phyloP scores from a whole-genome alignment of 805 yeast genomes.

The Starmera caribaea region DNA sequence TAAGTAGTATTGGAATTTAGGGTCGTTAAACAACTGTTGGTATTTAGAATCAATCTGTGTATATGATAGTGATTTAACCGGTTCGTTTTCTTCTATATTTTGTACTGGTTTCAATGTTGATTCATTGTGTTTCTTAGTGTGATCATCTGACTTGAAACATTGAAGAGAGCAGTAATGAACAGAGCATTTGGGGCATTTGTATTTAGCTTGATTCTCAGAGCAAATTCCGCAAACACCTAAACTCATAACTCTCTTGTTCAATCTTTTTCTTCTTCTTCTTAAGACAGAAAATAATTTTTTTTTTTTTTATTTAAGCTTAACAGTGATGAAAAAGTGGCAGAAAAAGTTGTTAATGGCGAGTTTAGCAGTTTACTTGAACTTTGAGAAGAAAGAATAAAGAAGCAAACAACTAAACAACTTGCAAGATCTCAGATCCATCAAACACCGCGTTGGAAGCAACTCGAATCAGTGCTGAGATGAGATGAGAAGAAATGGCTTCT shows the following conservation, averaged over 20 bases:
- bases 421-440: too few relatives aligned
- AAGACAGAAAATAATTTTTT: too few relatives aligned
- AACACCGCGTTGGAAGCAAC: too few relatives aligned
- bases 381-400: too few relatives aligned
- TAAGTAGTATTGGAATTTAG: conserved; percentile 34
- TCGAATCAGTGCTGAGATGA: too few relatives aligned
- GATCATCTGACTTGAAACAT: conserved; percentile 44
- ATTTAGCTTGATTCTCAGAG: conserved; percentile 27
- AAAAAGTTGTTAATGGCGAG: too few relatives aligned
- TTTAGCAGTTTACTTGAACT: too few relatives aligned
- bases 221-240: conserved; percentile 10
- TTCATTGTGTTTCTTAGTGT: conserved; percentile 22
- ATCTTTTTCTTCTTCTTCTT: too few relatives aligned
- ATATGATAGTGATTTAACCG: neutral
- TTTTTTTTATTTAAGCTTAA: too few relatives aligned
- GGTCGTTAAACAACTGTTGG: conserved; percentile 27
- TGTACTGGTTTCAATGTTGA: neutral
- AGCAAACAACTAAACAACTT: too few relatives aligned
- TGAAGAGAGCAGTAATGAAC: conserved; percentile 40
- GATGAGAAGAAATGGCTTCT: too few relatives aligned
- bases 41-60: conserved; percentile 17
- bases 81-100: neutral
- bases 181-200: conserved; percentile 47
- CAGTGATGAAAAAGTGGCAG: too few relatives aligned
- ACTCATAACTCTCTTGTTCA: conserved; percentile 1